Percentiles rank a stretch among this genome's conserved stretches.
Evolutionary conservation across 495 filamentous ascomycete species (phyloP).

Genomic region (Hypomontagnella submonticulosa): DNA sequence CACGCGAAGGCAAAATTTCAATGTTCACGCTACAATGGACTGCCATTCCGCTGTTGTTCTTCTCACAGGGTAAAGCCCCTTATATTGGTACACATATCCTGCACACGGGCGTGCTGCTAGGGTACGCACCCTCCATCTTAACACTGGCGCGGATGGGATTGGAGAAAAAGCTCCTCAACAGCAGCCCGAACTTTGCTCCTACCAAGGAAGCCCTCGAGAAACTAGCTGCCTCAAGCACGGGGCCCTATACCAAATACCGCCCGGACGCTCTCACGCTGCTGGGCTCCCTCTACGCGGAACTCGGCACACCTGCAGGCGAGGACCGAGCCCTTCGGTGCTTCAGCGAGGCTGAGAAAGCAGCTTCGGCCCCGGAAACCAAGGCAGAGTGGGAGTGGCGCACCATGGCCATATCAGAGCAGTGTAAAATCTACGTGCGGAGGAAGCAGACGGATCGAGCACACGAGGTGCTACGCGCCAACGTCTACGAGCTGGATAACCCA

Average conservation of each 20-base stretch:
- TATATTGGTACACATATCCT: slow-evolving; percentile 33
- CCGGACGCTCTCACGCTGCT: slow-evolving; percentile 38
- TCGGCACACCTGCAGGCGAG: slow-evolving; percentile 3
- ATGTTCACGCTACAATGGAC: slow-evolving; percentile 38
- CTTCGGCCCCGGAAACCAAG: background rate
- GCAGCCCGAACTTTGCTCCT: slow-evolving; percentile 23
- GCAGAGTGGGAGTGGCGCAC: slow-evolving; percentile 48
- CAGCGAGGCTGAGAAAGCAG: background rate
- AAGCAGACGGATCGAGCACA: slow-evolving; percentile 33
- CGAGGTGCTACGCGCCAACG: slow-evolving; percentile 36
- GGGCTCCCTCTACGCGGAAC: slow-evolving; percentile 8
- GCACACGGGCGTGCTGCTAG: slow-evolving; percentile 8
- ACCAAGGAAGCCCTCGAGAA: slow-evolving; percentile 11
- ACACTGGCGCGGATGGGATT: slow-evolving; percentile 20
- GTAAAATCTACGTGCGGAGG: slow-evolving; percentile 32
- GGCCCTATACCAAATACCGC: slow-evolving; percentile 14
- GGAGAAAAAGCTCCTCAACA: background rate
- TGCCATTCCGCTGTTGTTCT: slow-evolving; percentile 5
- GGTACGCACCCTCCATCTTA: slow-evolving; percentile 37
- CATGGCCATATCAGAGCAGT: slow-evolving; percentile 42
- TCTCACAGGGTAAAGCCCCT: too few species aligned
- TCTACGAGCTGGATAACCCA: slow-evolving; percentile 46
- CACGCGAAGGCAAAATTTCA: slow-evolving; percentile 2
- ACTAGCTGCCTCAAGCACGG: background rate
- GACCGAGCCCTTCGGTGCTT: slow-evolving; percentile 26